These are phyloP conservation scores for Sporothrix dimorphospora DNA, from an alignment of 2,329 filamentous ascomycete genomes.

Conservation along the genomic window DNA sequence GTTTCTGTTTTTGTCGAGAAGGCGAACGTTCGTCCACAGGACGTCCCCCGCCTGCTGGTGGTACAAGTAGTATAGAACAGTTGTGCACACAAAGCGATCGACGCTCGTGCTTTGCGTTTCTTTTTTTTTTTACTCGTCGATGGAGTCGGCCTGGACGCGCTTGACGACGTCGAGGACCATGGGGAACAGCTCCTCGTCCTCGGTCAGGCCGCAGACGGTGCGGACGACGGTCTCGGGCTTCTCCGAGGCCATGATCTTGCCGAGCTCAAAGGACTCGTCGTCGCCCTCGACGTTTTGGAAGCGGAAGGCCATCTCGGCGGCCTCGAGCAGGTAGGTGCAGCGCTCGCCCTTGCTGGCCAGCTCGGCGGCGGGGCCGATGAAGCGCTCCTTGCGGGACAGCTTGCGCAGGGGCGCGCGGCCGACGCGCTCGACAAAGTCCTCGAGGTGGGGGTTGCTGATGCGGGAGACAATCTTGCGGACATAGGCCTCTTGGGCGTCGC, in stretches of 20 bases:
- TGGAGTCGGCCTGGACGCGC: constrained; percentile 72
- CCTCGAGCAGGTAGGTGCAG: constrained; percentile 74
- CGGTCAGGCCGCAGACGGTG: constrained; percentile 80
- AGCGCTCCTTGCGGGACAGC: constrained; percentile 91
- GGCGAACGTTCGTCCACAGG: too few species aligned
- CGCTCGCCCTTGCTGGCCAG: constrained; percentile 79
- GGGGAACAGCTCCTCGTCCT: constrained; percentile 74
- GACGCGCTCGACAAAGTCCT: constrained; percentile 93
- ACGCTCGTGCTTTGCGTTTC: not conserved
- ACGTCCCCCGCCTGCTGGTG: too few species aligned
- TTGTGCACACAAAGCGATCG: not conserved
- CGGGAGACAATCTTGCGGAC: constrained; percentile 89
- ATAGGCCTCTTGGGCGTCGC: constrained; percentile 79
- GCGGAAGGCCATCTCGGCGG: constrained; percentile 87
- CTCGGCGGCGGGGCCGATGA: constrained; percentile 88
- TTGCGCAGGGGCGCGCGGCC: constrained; percentile 94
- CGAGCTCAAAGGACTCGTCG: constrained; percentile 83
- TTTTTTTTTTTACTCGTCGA: constrained; percentile 34
- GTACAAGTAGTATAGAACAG: not conserved
- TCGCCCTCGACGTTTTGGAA: constrained; percentile 96
- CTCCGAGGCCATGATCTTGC: constrained; percentile 79
- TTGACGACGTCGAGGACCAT: constrained; percentile 77
- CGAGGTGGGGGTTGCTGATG: constrained; percentile 90
- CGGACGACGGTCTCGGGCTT: constrained; percentile 73
- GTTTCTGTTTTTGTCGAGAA: too few species aligned